Base-by-base conservation (phyloP, 2,329 filamentous ascomycete species). In the Aspergillus caelatus region DNA sequence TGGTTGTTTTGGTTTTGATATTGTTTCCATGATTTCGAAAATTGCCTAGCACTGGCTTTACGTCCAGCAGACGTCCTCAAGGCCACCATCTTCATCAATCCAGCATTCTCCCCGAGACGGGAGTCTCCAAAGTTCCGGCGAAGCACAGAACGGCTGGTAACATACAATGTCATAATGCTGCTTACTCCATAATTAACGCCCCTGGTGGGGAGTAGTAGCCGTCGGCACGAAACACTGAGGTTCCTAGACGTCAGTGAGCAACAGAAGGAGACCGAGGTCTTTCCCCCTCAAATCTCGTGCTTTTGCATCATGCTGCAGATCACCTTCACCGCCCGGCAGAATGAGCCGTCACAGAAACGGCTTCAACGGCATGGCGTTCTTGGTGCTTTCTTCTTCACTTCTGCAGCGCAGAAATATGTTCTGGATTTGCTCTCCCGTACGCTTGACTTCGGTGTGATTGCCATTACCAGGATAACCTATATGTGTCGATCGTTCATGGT, bases 1-100 rank as follows among this genome's bases (percentile, higher is more conserved):
- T 77, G 70, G 26, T 77, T 71, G 60, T 65, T 69, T 65, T 81
- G 77, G 50, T 78, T 73, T 54, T 80, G 71, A 62, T 81, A 77
- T 61, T 77, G 75, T 61, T 75, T 74, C 65, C 77, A 77, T 62
- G 77, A 74, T 43, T 79, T 79, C 1, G 81, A 77, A 65, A 81
- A 81, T 30, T 73, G 70, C 54, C 74, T 70, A 39, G 70, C 66
- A 63, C 68, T 69, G 64, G 71, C 63, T 54, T 71, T 70, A 52
- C 72, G 70, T 30, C 72, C 70, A 60, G 72, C 74, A 59, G 72
- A 69, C 46, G 75, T 69, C 63, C 72, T 68, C 58, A 76, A 77
- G 34, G 72, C 72, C 34, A 76, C 68, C 66, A 74, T 67, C 62
- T 77, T 72, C 73, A 77, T 71, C 67, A 71, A 67, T 63, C 59